A percentile compares a stretch with the other conserved stretches of the same genome.
These are phyloP conservation scores for Hordeum vulgare DNA, from an alignment of 176 grass and related monocot species.

Conservation along the genomic window MorexV3_pseudomolecules_assembly NC_058522.1:71713873-71714372, in stretches of 20 bases:
- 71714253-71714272: neutral
- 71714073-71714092: neutral
- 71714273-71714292: neutral
- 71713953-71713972: neutral
- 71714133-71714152: neutral
- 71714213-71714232: neutral
- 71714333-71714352: neutral
- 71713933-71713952: neutral
- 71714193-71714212: neutral
- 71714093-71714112: neutral
- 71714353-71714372: neutral
- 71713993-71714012: no score
- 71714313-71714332: neutral
- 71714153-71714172: neutral
- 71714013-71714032: no score
- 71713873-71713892: slow-evolving; percentile 31
- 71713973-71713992: no score
- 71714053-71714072: neutral
- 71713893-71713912: neutral
- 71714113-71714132: neutral
- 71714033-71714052: neutral
- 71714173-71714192: neutral
- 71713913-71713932: neutral
- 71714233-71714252: neutral
- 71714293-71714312: neutral